Evolutionary conservation across 1,284 basidiomycete genomes (phyloP).

Genomic region (Heliocybe sulcata): DNA sequence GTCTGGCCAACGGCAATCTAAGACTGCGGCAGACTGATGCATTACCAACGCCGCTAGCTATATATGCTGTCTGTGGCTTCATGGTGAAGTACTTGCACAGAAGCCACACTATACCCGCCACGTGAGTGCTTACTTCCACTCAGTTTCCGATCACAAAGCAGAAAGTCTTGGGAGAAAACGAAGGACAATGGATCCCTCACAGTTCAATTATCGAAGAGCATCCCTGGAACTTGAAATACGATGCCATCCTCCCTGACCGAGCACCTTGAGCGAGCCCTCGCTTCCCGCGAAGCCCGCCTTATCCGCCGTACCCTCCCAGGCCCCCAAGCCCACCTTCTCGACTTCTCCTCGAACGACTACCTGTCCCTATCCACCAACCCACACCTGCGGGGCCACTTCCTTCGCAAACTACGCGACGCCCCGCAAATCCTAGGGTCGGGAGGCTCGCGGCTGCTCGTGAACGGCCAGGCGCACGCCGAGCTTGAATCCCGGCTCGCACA

Average conservation of each 20-base stretch:
- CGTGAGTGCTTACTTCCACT: too few relatives aligned
- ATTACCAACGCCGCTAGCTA: too few relatives aligned
- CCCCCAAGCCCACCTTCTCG: slow-evolving; percentile 38
- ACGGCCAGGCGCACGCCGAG: slow-evolving; percentile 56
- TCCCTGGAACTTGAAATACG: not conserved
- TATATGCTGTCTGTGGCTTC: too few relatives aligned
- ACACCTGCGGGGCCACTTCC: slow-evolving; percentile 48
- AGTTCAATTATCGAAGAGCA: too few relatives aligned
- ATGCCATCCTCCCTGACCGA: slow-evolving; percentile 24
- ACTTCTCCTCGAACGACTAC: slow-evolving; percentile 93
- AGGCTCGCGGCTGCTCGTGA: slow-evolving; percentile 87
- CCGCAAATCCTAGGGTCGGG: slow-evolving; percentile 81
- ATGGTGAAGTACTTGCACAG: too few relatives aligned
- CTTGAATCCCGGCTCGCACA: slow-evolving; percentile 61
- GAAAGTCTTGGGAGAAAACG: too few relatives aligned
- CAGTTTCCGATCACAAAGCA: too few relatives aligned
- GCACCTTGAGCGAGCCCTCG: slow-evolving; percentile 41
- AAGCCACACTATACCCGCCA: too few relatives aligned
- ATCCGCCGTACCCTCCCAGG: slow-evolving; percentile 58
- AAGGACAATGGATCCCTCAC: too few relatives aligned
- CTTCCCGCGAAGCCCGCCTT: slow-evolving; percentile 52
- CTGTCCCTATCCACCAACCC: slow-evolving; percentile 73
- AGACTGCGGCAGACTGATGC: too few relatives aligned
- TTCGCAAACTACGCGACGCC: slow-evolving; percentile 41
- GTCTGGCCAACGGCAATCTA: too few relatives aligned